Percentiles rank a stretch among this genome's conserved stretches.
Conservation (phyloP, 345 rosid species). For the Ceriops zippeliana region DNA sequence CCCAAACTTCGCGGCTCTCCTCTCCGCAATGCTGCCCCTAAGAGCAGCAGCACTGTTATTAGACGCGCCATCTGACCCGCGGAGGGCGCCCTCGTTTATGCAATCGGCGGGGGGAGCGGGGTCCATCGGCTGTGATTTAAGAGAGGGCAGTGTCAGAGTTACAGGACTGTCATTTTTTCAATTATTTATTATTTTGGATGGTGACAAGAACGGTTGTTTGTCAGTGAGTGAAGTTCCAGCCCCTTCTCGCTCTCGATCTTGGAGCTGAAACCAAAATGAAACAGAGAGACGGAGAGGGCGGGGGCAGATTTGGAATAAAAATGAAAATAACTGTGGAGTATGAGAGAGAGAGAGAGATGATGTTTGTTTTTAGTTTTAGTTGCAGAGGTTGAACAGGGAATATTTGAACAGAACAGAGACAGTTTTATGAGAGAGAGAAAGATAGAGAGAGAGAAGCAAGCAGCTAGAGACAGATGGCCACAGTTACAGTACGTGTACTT, state of each 20-base stretch:
- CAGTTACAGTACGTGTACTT: too few relatives aligned
- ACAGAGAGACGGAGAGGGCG: not conserved
- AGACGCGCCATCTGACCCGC: not conserved
- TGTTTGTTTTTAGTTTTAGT: too few relatives aligned
- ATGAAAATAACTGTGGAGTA: too few relatives aligned
- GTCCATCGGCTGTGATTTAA: conserved; percentile 1
- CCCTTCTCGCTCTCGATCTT: not conserved
- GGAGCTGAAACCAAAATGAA: not conserved
- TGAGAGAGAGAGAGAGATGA: too few relatives aligned
- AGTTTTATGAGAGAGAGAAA: too few relatives aligned
- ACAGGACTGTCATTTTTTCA: conserved; percentile 3
- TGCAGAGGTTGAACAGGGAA: too few relatives aligned
- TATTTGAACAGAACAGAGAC: too few relatives aligned
- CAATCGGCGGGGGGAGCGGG: not conserved
- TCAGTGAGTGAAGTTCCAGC: not conserved
- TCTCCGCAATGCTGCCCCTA: conserved; percentile 59
- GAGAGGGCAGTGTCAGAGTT: conserved; percentile 1
- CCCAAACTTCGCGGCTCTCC: conserved; percentile 85
- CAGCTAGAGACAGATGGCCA: too few relatives aligned
- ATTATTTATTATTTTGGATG: too few relatives aligned
- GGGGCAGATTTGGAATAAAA: too few relatives aligned
- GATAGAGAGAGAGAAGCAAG: too few relatives aligned
- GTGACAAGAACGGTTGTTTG: not conserved
- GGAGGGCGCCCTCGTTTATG: not conserved
- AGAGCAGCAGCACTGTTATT: not conserved